phyloP scores from a whole-genome alignment of 2,329 filamentous ascomycete genomes.

The Talaromyces albobiverticillius region DNA sequence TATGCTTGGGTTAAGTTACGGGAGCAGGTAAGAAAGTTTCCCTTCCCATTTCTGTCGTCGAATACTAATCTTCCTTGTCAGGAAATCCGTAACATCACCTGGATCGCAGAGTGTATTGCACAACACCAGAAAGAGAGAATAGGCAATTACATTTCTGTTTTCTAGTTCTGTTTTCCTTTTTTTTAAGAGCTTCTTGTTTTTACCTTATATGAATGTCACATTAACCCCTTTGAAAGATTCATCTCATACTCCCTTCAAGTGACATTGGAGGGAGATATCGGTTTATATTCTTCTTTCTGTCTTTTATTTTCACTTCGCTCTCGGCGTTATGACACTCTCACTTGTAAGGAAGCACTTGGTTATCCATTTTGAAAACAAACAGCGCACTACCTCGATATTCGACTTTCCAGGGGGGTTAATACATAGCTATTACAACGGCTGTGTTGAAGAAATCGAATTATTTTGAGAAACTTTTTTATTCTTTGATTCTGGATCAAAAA shows the following conservation, averaged over 20 bases:
- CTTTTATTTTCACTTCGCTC: neutral
- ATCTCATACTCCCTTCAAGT: neutral
- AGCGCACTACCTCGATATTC: neutral
- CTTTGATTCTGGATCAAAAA: neutral
- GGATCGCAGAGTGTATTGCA: slow-evolving; percentile 99
- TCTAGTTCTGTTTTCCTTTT: slow-evolving; percentile 51
- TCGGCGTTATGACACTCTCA: slow-evolving; percentile 2
- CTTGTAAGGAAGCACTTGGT: slow-evolving; percentile 1
- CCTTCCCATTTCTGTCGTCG: neutral
- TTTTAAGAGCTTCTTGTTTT: neutral
- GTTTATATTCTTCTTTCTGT: neutral
- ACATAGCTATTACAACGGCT: neutral
- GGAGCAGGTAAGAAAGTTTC: slow-evolving; percentile 71
- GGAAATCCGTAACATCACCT: slow-evolving; percentile 99
- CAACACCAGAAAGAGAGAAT: slow-evolving; percentile 99
- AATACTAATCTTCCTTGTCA: slow-evolving; percentile 35
- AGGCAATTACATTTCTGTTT: slow-evolving; percentile 97
- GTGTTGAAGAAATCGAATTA: neutral
- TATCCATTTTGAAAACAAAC: neutral
- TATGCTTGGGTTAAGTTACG: slow-evolving; percentile 97
- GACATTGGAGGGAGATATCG: neutral
- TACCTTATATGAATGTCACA: slow-evolving; percentile 2
- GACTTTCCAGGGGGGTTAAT: neutral
- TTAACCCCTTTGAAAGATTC: neutral
- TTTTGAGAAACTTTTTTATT: neutral